phyloP scores from a whole-genome alignment of 2,329 filamentous ascomycete species.

The Celoporthe dispersa region DNA sequence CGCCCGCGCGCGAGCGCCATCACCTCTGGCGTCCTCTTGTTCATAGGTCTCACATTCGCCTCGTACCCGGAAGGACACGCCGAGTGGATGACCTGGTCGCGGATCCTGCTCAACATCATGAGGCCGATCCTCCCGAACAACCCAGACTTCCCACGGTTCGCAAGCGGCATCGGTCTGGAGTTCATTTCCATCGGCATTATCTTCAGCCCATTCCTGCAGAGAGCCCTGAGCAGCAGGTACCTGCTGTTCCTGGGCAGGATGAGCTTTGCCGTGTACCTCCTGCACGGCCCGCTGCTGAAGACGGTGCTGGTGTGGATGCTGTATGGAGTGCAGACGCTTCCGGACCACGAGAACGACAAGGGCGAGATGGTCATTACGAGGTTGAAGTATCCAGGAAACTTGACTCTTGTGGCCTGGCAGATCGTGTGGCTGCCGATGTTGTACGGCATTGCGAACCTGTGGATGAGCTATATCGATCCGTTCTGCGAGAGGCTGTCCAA shows the following conservation, averaged over 20 bases:
- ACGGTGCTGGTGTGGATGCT: constrained; percentile 64
- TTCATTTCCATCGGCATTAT: constrained; percentile 56
- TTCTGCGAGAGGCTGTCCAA: constrained; percentile 52
- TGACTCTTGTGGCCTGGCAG: constrained; percentile 44
- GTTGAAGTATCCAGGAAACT: constrained; percentile 43
- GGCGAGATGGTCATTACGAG: constrained; percentile 39
- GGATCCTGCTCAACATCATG: constrained; percentile 48
- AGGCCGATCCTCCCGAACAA: constrained; percentile 49
- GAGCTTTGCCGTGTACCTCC: constrained; percentile 67
- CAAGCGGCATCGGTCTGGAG: constrained; percentile 43
- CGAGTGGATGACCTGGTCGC: constrained; percentile 59
- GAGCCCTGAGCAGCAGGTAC: constrained; percentile 55
- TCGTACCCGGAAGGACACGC: constrained; percentile 63
- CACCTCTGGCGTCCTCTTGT: constrained; percentile 53
- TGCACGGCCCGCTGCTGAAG: constrained; percentile 65
- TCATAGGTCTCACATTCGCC: constrained; percentile 59
- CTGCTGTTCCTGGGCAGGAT: constrained; percentile 67
- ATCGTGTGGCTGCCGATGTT: constrained; percentile 52
- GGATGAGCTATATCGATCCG: constrained; percentile 60
- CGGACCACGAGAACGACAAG: constrained; percentile 42
- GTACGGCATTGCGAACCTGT: constrained; percentile 52
- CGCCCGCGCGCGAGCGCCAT: constrained; percentile 48
- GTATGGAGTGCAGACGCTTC: constrained; percentile 49
- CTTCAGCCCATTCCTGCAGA: constrained; percentile 55
- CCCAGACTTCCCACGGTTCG: constrained; percentile 50